Conservation (phyloP, 345 rosid species). For the Citrus inodora region DNA sequence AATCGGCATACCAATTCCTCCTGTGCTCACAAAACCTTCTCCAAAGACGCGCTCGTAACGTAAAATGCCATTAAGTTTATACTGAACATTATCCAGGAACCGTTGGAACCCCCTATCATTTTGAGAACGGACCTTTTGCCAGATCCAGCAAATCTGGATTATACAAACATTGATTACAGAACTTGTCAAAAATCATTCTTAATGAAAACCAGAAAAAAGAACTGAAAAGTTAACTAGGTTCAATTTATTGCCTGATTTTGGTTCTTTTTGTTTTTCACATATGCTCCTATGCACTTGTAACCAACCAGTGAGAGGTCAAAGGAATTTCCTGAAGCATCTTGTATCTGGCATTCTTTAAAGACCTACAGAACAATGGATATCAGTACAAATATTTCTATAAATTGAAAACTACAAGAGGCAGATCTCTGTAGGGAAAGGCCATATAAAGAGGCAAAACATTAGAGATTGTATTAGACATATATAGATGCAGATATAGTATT, state of each 20-base stretch:
- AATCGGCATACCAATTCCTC: conserved; percentile 72
- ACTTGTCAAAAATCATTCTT: conserved; percentile 15
- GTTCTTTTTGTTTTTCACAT: conserved; percentile 87
- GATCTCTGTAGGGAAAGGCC: neutral
- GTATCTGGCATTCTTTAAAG: conserved; percentile 67
- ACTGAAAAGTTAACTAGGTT: neutral
- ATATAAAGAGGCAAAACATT: neutral
- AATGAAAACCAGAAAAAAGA: conserved; percentile 10
- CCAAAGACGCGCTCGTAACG: conserved; percentile 97
- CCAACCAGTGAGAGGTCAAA: conserved; percentile 79
- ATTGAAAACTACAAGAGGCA: neutral
- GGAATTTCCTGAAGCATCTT: conserved; percentile 56
- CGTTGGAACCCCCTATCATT: conserved; percentile 91
- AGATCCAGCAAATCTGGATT: conserved; percentile 93
- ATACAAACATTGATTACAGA: conserved; percentile 3
- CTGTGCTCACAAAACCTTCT: conserved; percentile 90
- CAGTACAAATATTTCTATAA: neutral
- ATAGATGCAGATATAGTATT: neutral
- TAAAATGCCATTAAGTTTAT: conserved; percentile 71
- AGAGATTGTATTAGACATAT: neutral
- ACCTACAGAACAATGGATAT: conserved; percentile 40
- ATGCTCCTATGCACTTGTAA: conserved; percentile 95
- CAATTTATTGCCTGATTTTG: conserved; percentile 74
- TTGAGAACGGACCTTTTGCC: conserved; percentile 76
- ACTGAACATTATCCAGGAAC: conserved; percentile 93